Evolutionary conservation across 306 rosid species (phyloP).

Genomic region (Lathyrus sativus): DNA sequence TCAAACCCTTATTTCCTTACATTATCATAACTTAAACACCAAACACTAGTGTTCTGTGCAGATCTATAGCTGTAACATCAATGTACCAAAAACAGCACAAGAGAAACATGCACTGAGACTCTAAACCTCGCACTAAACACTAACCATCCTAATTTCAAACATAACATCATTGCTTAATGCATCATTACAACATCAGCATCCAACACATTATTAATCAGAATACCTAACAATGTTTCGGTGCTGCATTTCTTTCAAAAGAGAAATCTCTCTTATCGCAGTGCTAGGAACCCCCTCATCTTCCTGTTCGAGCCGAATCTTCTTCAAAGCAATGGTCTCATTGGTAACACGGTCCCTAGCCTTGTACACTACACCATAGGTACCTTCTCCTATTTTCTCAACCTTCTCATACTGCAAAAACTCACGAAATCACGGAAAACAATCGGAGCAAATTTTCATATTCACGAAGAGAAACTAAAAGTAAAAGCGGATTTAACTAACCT

Average conservation of each 20-base stretch:
- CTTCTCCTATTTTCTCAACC: slow-evolving; percentile 90
- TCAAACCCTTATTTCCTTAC: slow-evolving; percentile 19
- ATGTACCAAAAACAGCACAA: background rate
- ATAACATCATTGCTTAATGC: background rate
- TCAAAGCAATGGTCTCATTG: slow-evolving; percentile 77
- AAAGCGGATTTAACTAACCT: slow-evolving; percentile 39
- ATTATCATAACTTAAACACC: background rate
- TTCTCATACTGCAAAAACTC: slow-evolving; percentile 66
- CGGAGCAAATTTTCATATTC: background rate
- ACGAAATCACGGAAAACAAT: slow-evolving; percentile 11
- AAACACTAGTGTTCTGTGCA: background rate
- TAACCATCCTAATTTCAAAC: slow-evolving; percentile 6
- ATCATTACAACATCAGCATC: slow-evolving; percentile 27
- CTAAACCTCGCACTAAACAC: background rate
- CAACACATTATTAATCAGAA: slow-evolving; percentile 19
- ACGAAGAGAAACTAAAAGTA: background rate
- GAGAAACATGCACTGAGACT: background rate
- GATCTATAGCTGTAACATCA: slow-evolving; percentile 24
- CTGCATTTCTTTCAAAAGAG: slow-evolving; percentile 90
- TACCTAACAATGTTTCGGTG: slow-evolving; percentile 89
- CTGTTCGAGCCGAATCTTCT: slow-evolving; percentile 92
- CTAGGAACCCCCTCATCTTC: slow-evolving; percentile 93
- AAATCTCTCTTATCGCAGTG: slow-evolving; percentile 87
- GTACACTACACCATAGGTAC: slow-evolving; percentile 88
- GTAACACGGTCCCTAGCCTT: slow-evolving; percentile 81